A percentile compares a stretch with the other conserved stretches of the same genome.
These are phyloP conservation scores for Pelagophyceae sp. DNA, from an alignment of 352 stramenopile species.

Conservation along the genomic window DNA sequence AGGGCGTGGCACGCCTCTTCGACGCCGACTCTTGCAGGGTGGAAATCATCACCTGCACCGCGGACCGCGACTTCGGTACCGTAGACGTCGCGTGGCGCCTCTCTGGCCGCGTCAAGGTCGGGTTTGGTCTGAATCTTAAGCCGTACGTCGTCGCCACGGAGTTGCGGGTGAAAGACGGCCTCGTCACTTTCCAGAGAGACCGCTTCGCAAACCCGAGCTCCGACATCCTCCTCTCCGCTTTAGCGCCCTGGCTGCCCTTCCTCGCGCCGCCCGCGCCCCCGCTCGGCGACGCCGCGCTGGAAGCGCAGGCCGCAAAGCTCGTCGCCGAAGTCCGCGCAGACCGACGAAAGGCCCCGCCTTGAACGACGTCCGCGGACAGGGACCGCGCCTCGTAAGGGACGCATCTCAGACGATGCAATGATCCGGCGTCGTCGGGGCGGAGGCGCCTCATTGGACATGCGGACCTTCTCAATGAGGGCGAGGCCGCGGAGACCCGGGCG, in stretches of 20 bases:
- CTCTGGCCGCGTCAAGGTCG: constrained; percentile 47
- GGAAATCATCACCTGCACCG: constrained; percentile 43
- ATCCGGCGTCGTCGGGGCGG: no score
- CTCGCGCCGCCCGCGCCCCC: background rate
- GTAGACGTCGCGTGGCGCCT: constrained; percentile 52
- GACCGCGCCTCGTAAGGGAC: no score
- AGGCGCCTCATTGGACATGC: no score
- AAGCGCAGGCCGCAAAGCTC: background rate
- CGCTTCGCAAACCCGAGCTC: constrained; percentile 48
- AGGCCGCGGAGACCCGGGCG: no score
- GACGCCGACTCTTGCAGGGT: constrained; percentile 42
- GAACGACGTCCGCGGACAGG: no score
- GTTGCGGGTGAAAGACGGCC: constrained; percentile 44
- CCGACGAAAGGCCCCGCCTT: no score
- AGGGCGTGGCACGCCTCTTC: constrained; percentile 47
- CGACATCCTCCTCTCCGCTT: constrained; percentile 49
- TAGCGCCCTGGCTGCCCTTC: constrained; percentile 22
- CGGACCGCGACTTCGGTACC: background rate
- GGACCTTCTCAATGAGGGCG: no score
- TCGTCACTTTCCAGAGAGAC: constrained; percentile 53
- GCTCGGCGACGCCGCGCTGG: background rate
- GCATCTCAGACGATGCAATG: no score
- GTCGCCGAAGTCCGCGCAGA: background rate
- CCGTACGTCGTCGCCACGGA: constrained; percentile 55
- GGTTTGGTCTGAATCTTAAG: constrained; percentile 48